Base-by-base conservation (phyloP, 805 yeast genomes). In the Isabelozyma rhagii region DNA sequence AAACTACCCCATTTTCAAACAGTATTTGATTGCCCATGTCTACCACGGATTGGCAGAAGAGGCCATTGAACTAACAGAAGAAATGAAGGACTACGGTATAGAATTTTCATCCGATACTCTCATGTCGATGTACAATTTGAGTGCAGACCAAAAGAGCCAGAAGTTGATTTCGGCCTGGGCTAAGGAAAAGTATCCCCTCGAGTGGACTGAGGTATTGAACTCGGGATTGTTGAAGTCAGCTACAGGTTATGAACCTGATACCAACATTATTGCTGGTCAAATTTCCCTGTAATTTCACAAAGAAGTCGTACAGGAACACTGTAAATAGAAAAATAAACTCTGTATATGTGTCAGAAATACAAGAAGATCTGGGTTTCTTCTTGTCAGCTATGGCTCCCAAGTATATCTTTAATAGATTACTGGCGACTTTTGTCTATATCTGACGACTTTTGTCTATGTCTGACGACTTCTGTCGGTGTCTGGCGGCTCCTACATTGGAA, bases 21-120 rank as follows among this genome's bases (percentile, higher is more conserved):
- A 85, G 61, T 84, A 80, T 56, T 63, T 88, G 34, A 79, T 85
- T 49, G 88, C 90, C 0, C 84, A 86, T 61, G 85, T 87, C 51
- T 84, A 84, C 55, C 82, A 83, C 59, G 90, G 86, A 8, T 68
- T 76, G 43, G 77, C 75, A 39, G 76, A 75, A 8, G 75, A 79
- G 3, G 94, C 94, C 0, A 65, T 83, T 6, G 68, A 69, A 14
- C 63, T 82, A 27, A 73, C 81, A 3, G 69, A 72, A 17, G 71
- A 70, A 28, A 76, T 83, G 63, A 74, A 68, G 29, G 78, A 78
- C 36, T 71, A 75, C 52, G 82, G 78, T 39, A 63, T 80, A 5
- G 66, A 67, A 38, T 62, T 82, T 5, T 68, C 75, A 14, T 59
- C 63, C 5, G 78, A 78, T 21, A 71, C 81, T 9, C 58, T 84